phyloP scores from a whole-genome alignment of 2,329 filamentous ascomycete species.

The Venturia pyrina region DNA sequence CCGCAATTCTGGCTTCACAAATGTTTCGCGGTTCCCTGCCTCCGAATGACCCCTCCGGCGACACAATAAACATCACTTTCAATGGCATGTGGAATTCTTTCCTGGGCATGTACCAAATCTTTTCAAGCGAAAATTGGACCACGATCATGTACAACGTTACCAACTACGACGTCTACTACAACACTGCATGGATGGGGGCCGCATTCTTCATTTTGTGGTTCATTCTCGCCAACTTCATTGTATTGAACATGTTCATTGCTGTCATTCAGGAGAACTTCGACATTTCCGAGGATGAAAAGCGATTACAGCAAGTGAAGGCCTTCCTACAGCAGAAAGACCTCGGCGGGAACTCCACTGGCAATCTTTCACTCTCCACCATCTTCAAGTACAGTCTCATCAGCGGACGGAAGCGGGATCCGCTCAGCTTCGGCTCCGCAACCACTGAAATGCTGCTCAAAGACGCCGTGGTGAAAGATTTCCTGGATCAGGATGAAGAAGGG shows the following conservation, averaged over 20 bases:
- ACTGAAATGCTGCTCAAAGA: constrained; percentile 97
- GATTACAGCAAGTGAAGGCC: constrained; percentile 88
- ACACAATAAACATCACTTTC: constrained; percentile 64
- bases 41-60: constrained; percentile 47
- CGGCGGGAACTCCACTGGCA: constrained; percentile 44
- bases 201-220: constrained; percentile 93
- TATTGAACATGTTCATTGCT: constrained; percentile 99
- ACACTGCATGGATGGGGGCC: constrained; percentile 87
- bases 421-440: constrained; percentile 84
- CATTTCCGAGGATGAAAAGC: constrained; percentile 96
- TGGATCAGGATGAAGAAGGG: constrained; percentile 56
- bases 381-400: constrained; percentile 53
- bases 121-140: constrained; percentile 97
- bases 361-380: constrained; percentile 60
- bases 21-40: constrained; percentile 84
- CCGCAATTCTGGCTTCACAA: constrained; percentile 86
- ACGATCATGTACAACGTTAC: constrained; percentile 75
- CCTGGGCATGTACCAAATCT: constrained; percentile 91
- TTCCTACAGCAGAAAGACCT: constrained; percentile 89
- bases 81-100: constrained; percentile 91
- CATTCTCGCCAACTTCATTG: constrained; percentile 86
- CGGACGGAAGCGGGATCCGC: constrained; percentile 60
- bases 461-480: constrained; percentile 86
- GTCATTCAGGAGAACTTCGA: constrained; percentile 99
- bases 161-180: constrained; percentile 49